Base-by-base conservation (phyloP, 345 rosid species). In the Leavenworthia alabamica region DNA sequence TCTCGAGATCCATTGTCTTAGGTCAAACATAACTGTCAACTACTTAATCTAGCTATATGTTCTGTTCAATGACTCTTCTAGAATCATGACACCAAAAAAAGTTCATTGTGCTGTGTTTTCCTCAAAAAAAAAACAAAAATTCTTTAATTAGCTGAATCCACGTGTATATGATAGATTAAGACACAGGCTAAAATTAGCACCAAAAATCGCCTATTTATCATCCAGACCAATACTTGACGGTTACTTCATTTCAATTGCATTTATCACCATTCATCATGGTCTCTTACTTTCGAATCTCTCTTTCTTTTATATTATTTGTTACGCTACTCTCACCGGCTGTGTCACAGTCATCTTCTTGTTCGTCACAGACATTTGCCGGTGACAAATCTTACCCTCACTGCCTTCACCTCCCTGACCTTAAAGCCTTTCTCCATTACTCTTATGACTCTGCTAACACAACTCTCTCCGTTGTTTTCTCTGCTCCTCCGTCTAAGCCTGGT, bases 381-480 rank as follows among this genome's bases (percentile, higher is more conserved):
- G 67, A 59, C 80, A 66, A 57, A 15, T 27, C 63, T 55, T 91
- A 77, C 67, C 11, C 71, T 33, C 77, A 80, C 72, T 84, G 98
- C 70, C 67, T 79, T 10, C 82, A 84, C 64, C 85, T 88, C 42
- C 83, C 96, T 1, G 16, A 71, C 2, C 96, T 91, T 14, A 62
- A 77, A 37, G 70, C 98, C 39, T 62, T 26, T 79, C 88, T 91
- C 24, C 98, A 86, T 80, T 91, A 77, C 82, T 78, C 86, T 51
- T 83, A 79, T 70, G 69, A 85, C 75, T 47, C 87, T 39, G 37
- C 89, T 39, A 85, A 81, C 81, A 61, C 53, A 50, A 76, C 91
- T 19, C 88, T 88, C 42, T 57, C 88, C 45, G 32, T 90, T 44
- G 89, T 85, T 35, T 86, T 78, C 79, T 22, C 75, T 16, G 96